These are phyloP conservation scores for Lentinula sp. DNA, from an alignment of 768 basidiomycete genomes.

Conservation along the genomic window DNA sequence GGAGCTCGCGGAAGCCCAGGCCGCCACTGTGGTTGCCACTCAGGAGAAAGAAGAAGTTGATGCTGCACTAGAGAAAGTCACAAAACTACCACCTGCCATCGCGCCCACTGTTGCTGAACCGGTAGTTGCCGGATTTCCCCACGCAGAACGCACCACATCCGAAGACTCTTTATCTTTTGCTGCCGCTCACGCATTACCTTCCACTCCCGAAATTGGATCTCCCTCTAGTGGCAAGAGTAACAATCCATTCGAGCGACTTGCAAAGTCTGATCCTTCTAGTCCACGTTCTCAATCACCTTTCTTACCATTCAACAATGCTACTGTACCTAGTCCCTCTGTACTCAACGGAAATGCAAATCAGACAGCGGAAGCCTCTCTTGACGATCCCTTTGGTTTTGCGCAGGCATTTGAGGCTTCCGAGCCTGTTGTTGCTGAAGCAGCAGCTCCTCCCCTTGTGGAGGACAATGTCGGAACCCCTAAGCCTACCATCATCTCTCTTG, in stretches of 20 bases:
- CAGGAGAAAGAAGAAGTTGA: conserved; percentile 55
- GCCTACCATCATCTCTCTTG: conserved; percentile 8
- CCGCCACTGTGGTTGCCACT: conserved; percentile 43
- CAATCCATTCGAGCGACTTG: conserved; percentile 84
- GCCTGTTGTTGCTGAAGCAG: conserved; percentile 3
- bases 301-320: conserved; percentile 37
- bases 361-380: conserved; percentile 8
- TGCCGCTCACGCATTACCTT: conserved; percentile 66
- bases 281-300: conserved; percentile 60
- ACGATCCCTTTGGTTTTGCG: conserved; percentile 52
- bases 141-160: conserved; percentile 29
- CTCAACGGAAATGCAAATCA: conserved; percentile 16
- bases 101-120: background rate
- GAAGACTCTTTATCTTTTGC: conserved; percentile 52
- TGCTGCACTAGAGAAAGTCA: conserved; percentile 35
- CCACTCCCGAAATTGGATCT: conserved; percentile 54
- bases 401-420: conserved; percentile 19
- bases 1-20: conserved; percentile 64
- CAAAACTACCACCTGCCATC: conserved; percentile 5
- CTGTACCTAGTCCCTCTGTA: conserved; percentile 29
- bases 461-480: conserved; percentile 10
- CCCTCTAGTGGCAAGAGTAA: conserved; percentile 63
- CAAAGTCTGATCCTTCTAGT: conserved; percentile 30
- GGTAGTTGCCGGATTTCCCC: background rate
- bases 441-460: conserved; percentile 5